Evolutionary conservation across 768 basidiomycete species (phyloP).

Genomic region (Rhodotorula paludigena): DNA sequence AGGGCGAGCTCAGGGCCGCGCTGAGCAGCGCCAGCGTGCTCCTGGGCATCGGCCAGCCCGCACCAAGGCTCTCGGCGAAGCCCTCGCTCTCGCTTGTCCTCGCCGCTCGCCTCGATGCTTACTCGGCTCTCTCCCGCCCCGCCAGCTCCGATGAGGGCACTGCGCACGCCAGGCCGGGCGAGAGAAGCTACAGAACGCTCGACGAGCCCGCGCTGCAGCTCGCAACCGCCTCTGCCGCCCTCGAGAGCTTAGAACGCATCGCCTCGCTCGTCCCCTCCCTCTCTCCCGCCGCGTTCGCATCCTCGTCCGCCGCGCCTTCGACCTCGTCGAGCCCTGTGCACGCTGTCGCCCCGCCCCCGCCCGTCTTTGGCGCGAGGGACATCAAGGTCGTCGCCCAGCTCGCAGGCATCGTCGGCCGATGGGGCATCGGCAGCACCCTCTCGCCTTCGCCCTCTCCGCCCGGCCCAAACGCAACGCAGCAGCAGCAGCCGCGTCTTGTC

Average conservation of each 20-base stretch:
- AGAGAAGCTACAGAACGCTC: no score
- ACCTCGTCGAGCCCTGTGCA: neutral
- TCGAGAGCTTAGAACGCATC: neutral
- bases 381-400: slow-evolving; percentile 9
- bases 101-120: neutral
- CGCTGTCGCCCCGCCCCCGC: neutral
- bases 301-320: neutral
- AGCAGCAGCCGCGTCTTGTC: neutral
- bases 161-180: neutral
- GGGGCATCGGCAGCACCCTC: no score
- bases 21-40: neutral
- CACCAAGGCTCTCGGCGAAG: neutral
- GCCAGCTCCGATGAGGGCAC: no score
- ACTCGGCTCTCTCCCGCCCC: neutral
- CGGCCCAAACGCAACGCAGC: neutral
- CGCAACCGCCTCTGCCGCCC: neutral
- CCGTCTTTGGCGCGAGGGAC: slow-evolving; percentile 18
- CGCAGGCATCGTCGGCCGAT: slow-evolving; percentile 15
- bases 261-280: neutral
- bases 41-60: neutral
- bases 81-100: slow-evolving; percentile 12
- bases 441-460: no score
- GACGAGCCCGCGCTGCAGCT: neutral
- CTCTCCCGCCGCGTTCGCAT: neutral
- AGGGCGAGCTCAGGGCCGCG: neutral